A percentile compares a stretch with the other conserved stretches of the same genome.
Evolutionary conservation across 306 rosid species (phyloP).

Genomic region (cucumber (Cucumis sativus)): DNA sequence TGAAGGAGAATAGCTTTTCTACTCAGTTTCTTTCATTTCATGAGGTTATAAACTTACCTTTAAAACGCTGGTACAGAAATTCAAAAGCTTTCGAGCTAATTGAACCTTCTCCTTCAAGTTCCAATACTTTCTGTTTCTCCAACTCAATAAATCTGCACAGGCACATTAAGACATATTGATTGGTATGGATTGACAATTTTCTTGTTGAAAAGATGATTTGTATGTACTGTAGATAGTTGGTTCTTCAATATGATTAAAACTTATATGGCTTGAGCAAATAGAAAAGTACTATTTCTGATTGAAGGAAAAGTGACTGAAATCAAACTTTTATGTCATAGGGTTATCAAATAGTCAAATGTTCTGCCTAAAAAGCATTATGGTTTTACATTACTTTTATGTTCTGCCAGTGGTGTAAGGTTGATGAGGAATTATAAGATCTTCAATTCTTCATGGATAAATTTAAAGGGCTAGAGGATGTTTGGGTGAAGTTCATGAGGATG

Average conservation of each 20-base stretch:
- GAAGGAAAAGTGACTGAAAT: not conserved
- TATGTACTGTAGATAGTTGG: not conserved
- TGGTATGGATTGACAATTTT: not conserved
- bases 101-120: conserved; percentile 76
- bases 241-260: not conserved
- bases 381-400: not conserved
- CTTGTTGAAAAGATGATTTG: not conserved
- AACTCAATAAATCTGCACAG: conserved; percentile 98
- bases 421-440: not conserved
- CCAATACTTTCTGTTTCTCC: conserved; percentile 59
- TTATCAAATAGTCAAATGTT: not conserved
- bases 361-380: not conserved
- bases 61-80: conserved; percentile 51
- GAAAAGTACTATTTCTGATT: not conserved
- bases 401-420: not conserved
- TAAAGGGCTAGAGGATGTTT: too few relatives aligned
- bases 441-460: not conserved
- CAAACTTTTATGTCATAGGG: not conserved
- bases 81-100: conserved; percentile 60
- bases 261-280: not conserved
- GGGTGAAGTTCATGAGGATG: not conserved
- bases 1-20: not conserved
- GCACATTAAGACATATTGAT: conserved; percentile 22
- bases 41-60: conserved; percentile 30
- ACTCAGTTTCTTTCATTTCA: not conserved